Percentiles rank a stretch among this genome's conserved stretches.
These are phyloP conservation scores for Polymyxa betae DNA, from an alignment of 208 protist genomes.

Conservation along the genomic window DNA sequence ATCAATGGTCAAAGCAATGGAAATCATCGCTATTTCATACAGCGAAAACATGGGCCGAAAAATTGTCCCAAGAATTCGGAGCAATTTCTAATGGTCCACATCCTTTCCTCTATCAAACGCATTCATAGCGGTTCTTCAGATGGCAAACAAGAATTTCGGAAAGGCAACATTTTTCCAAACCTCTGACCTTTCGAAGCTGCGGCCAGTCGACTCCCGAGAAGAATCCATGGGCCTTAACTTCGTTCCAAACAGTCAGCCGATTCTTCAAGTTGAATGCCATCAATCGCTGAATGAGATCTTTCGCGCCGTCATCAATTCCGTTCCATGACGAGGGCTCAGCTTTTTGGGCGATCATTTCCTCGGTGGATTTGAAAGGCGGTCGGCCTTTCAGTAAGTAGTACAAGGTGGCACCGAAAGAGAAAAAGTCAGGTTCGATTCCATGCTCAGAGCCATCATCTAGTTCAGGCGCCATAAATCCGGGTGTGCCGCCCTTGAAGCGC, in stretches of 20 bases:
- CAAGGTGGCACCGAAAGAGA: constrained; percentile 34
- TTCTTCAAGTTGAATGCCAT: not conserved
- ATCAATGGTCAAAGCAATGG: not conserved
- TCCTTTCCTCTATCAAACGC: not conserved
- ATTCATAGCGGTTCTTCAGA: not conserved
- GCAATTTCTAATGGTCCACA: not conserved
- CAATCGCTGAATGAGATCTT: constrained; percentile 6
- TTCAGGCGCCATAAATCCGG: constrained; percentile 24
- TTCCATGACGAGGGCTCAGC: constrained; percentile 7
- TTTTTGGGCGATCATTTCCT: not conserved
- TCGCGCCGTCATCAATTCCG: not conserved
- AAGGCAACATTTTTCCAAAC: not conserved
- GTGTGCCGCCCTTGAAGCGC: not conserved
- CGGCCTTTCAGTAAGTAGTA: constrained; percentile 41
- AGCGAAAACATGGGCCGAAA: not conserved
- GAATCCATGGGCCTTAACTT: not conserved
- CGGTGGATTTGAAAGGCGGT: not conserved
- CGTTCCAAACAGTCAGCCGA: not conserved
- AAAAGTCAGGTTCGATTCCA: constrained; percentile 43
- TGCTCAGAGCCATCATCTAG: not conserved
- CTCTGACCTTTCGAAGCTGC: not conserved
- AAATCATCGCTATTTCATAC: not conserved
- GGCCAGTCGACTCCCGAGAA: not conserved
- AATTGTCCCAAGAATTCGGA: not conserved
- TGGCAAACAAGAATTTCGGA: not conserved